These are phyloP conservation scores for Solidago caesia DNA, from an alignment of 129 eudicot genomes.

Conservation along the genomic window DNA sequence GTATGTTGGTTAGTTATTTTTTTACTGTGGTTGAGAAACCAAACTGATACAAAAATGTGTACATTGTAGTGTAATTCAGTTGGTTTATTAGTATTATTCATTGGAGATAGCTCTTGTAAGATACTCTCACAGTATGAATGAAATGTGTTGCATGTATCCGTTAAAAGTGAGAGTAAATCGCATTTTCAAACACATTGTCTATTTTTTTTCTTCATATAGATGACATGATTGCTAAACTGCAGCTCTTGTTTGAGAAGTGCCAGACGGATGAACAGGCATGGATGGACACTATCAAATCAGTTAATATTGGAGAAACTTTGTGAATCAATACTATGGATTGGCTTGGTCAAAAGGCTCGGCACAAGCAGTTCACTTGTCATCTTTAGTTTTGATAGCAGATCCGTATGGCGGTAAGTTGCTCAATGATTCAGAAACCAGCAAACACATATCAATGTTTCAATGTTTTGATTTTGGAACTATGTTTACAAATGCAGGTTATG, in stretches of 20 bases:
- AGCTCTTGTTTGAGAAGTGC: constrained; percentile 65
- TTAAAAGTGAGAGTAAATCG: no score
- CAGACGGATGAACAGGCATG: constrained; percentile 87
- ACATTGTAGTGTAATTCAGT: no score
- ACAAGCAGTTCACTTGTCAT: constrained; percentile 64
- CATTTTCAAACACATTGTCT: no score
- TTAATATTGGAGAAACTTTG: constrained; percentile 49
- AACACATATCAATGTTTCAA: no score
- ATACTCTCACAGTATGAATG: not conserved
- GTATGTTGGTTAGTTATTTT: not conserved
- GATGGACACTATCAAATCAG: constrained; percentile 73
- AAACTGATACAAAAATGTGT: not conserved
- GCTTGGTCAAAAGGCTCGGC: constrained; percentile 71
- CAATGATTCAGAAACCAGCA: no score
- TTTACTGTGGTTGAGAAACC: not conserved
- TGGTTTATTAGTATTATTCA: not conserved
- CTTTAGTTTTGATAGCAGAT: constrained; percentile 28
- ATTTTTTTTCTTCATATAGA: not conserved
- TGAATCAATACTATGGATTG: constrained; percentile 87
- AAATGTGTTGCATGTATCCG: no score
- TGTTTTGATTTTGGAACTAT: not conserved
- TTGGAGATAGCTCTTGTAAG: not conserved
- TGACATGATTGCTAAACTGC: constrained; percentile 21
- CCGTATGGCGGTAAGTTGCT: no score
- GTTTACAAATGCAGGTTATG: constrained; percentile 41